Evolutionary conservation across 371 early-diverging fungal species (phyloP).

Genomic region (Actinomucor elegans): DNA sequence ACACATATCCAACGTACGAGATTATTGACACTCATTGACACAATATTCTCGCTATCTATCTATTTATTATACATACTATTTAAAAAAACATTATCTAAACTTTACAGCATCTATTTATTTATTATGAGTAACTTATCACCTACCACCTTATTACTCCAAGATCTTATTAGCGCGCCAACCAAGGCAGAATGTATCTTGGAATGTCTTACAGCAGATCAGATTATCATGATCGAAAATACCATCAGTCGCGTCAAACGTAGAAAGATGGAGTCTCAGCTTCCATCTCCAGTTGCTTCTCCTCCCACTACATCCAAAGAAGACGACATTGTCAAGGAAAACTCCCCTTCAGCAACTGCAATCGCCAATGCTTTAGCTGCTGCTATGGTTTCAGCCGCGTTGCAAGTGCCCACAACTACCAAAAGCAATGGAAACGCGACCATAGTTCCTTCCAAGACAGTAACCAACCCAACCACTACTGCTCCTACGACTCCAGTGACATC

Average conservation of each 20-base stretch:
- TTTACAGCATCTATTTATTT: not conserved
- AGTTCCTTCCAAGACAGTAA: constrained; percentile 11
- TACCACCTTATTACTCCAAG: constrained; percentile 26
- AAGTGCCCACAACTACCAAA: not conserved
- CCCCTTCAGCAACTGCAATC: constrained; percentile 25
- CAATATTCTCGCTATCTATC: constrained; percentile 16
- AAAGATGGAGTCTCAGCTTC: constrained; percentile 30
- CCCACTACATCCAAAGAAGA: constrained; percentile 12
- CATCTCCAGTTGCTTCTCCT: constrained; percentile 15
- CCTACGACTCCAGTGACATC: constrained; percentile 6
- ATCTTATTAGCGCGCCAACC: constrained; percentile 34
- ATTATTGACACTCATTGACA: constrained; percentile 26
- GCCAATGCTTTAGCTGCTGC: constrained; percentile 38
- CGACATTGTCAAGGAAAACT: not conserved
- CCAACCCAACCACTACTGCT: not conserved
- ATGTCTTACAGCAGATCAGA: constrained; percentile 37
- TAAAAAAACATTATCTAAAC: not conserved
- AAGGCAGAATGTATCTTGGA: constrained; percentile 42
- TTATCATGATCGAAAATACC: constrained; percentile 39
- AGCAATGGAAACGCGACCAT: constrained; percentile 1
- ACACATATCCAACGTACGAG: constrained; percentile 15
- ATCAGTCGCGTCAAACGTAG: constrained; percentile 40
- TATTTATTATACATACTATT: constrained; percentile 2
- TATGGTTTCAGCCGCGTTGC: constrained; percentile 30
- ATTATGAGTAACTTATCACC: constrained; percentile 12